phyloP scores from a whole-genome alignment of 257 asterid species.

The Gentiana straminea region DNA sequence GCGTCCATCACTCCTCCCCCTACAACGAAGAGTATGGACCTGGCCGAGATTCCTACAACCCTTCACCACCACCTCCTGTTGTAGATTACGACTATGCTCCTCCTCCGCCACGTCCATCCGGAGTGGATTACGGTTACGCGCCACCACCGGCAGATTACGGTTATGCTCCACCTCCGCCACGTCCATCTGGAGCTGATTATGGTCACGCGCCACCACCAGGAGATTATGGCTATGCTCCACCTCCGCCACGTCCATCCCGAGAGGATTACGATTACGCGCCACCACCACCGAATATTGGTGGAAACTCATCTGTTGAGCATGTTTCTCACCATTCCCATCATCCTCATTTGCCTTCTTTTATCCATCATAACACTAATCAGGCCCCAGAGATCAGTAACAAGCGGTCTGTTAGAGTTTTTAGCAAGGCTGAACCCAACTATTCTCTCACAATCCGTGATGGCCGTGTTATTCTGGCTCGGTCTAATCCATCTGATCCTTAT shows the following conservation, averaged over 20 bases:
- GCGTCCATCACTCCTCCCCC: slow-evolving; percentile 23
- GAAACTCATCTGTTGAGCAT: slow-evolving; percentile 11
- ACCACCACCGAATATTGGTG: slow-evolving; percentile 16
- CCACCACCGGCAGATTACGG: slow-evolving; percentile 9
- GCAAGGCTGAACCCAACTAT: slow-evolving; percentile 54
- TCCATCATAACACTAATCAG: slow-evolving; percentile 25
- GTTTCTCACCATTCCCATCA: slow-evolving; percentile 16
- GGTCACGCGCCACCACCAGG: neutral
- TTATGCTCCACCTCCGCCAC: slow-evolving; percentile 8
- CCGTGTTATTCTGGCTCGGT: slow-evolving; percentile 49
- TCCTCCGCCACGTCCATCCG: slow-evolving; percentile 7
- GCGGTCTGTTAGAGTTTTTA: slow-evolving; percentile 57
- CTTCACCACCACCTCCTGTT: slow-evolving; percentile 9
- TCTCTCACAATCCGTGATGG: slow-evolving; percentile 70
- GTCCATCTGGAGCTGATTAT: neutral
- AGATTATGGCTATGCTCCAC: slow-evolving; percentile 8
- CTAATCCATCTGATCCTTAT: slow-evolving; percentile 53
- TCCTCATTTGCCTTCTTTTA: slow-evolving; percentile 19
- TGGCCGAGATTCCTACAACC: neutral
- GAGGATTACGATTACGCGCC: slow-evolving; percentile 6
- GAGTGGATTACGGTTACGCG: neutral
- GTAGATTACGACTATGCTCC: slow-evolving; percentile 1
- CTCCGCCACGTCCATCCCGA: slow-evolving; percentile 11
- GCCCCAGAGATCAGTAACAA: slow-evolving; percentile 19
- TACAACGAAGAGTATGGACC: slow-evolving; percentile 10